phyloP scores from a whole-genome alignment of 768 basidiomycete species.

The Kondoa subrosea region DNA sequence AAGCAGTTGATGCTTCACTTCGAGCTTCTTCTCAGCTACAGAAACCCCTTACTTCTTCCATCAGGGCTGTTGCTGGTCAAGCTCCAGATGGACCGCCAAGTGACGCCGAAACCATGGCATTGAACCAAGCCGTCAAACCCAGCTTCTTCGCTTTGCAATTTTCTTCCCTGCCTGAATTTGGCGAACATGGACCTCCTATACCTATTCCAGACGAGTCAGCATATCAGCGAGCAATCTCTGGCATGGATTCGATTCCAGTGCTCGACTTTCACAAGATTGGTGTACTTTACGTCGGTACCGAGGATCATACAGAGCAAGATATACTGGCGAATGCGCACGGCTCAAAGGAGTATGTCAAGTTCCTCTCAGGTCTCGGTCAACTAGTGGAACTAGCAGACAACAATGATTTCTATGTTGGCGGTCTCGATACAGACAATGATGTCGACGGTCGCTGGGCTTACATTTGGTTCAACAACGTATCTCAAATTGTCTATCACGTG shows the following conservation, averaged over 20 bases:
- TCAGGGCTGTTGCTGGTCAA: neutral
- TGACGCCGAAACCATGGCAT: slow-evolving; percentile 8
- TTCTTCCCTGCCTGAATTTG: slow-evolving; percentile 49
- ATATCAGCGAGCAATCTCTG: slow-evolving; percentile 46
- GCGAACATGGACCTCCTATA: slow-evolving; percentile 38
- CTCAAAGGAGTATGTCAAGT: slow-evolving; percentile 83
- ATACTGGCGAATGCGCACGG: slow-evolving; percentile 82
- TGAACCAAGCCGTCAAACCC: slow-evolving; percentile 18
- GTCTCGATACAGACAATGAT: slow-evolving; percentile 55
- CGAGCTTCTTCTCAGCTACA: neutral
- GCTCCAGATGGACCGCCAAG: slow-evolving; percentile 9
- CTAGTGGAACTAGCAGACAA: slow-evolving; percentile 67
- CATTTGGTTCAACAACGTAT: slow-evolving; percentile 98
- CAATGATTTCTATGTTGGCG: slow-evolving; percentile 59
- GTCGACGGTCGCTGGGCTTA: slow-evolving; percentile 93
- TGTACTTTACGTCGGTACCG: slow-evolving; percentile 85
- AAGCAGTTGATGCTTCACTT: neutral
- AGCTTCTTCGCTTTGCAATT: slow-evolving; percentile 54
- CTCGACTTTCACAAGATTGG: slow-evolving; percentile 96
- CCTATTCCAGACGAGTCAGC: slow-evolving; percentile 40
- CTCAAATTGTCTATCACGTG: slow-evolving; percentile 84
- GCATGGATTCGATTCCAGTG: slow-evolving; percentile 69
- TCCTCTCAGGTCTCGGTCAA: slow-evolving; percentile 73
- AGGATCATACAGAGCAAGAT: slow-evolving; percentile 64
- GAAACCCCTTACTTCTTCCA: neutral